phyloP scores from a whole-genome alignment of 1,284 basidiomycete genomes.

The Apiotrichum montevideense region DNA sequence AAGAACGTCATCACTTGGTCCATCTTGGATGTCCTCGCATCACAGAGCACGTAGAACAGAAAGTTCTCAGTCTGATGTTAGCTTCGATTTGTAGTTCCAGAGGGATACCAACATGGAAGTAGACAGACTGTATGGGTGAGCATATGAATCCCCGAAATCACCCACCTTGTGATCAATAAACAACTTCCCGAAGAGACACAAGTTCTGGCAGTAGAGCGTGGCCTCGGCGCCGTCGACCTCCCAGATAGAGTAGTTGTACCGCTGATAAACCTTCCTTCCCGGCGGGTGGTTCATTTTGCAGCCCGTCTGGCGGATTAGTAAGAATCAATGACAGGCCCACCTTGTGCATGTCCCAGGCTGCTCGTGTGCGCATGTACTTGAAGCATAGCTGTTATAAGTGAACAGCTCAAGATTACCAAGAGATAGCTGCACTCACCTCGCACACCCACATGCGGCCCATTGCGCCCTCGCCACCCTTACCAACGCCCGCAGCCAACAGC shows the following conservation, averaged over 20 bases:
- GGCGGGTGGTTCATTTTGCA: constrained; percentile 75
- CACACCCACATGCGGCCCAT: constrained; percentile 45
- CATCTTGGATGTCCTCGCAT: constrained; percentile 63
- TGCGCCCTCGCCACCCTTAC: constrained; percentile 49
- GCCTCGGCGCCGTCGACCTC: constrained; percentile 84
- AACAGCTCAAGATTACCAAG: too few species aligned
- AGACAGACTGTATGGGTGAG: constrained; percentile 59
- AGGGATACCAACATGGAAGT: constrained; percentile 62
- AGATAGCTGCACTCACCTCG: constrained; percentile 31
- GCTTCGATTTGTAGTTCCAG: background rate
- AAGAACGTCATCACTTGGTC: constrained; percentile 91
- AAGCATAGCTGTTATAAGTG: constrained; percentile 61
- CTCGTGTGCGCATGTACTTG: constrained; percentile 83
- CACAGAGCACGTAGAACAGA: constrained; percentile 87
- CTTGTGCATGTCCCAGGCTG: constrained; percentile 65
- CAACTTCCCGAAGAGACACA: constrained; percentile 94
- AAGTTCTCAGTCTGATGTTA: constrained; percentile 49
- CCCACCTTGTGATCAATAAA: constrained; percentile 88
- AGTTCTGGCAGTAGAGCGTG: constrained; percentile 90
- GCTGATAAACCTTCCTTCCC: constrained; percentile 82
- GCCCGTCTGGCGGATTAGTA: constrained; percentile 52
- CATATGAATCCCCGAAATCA: background rate
- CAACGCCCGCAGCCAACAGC: constrained; percentile 58
- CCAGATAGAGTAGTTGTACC: constrained; percentile 86
- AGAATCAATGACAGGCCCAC: constrained; percentile 49